Evolutionary conservation across 441 rosid species (phyloP), one percentile per base, ranked within the genome.

Genomic region (Aleurites moluccanus): DNA sequence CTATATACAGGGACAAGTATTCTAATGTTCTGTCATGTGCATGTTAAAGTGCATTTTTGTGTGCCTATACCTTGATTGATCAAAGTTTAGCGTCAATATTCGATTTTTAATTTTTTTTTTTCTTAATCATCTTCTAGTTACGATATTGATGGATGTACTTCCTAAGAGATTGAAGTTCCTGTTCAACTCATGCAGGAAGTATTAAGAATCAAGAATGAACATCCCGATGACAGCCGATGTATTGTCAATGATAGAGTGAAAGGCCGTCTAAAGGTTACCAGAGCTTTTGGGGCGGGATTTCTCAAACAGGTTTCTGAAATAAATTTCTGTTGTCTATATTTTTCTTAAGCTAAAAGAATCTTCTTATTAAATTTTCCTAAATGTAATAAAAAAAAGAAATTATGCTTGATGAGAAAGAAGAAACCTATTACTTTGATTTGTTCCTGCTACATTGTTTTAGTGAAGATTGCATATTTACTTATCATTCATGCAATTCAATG

Each of bases 261-360:
- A 85, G 99, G 99, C 33, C 95, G 99, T 69, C 89, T 95, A 35
- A 93, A 91, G 89, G 99, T 93, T 75, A 95, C 99, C 10, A 88
- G 98, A 83, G 99, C 99, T 38, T 95, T 95, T 83, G 99, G 99
- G 56, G 99, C 99, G 30, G 99, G 99, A 83, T 95, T 88, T 85
- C 86, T 95, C 78, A 95, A 95, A 81, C 89, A 89, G 98, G 98
- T 94, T 75, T 40, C 53, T 69, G 62, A 64, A 72, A 70, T 35
- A 42, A 69, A 21, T 59, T 61, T 72, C 35, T 30, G 10, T 27
- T 23, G 20, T 45, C 8, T 49, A 72, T 40, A 64, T 59, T 74
- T 68, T 49, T 23, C 35, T 61, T 14, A 33, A 52, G 53, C 47
- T 57, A 33, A n/a, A 13, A 77, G 33, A 49, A 53, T 77, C 18